phyloP scores from a whole-genome alignment of 106 monocot genomes.

The Xerophyta viscosa region DNA sequence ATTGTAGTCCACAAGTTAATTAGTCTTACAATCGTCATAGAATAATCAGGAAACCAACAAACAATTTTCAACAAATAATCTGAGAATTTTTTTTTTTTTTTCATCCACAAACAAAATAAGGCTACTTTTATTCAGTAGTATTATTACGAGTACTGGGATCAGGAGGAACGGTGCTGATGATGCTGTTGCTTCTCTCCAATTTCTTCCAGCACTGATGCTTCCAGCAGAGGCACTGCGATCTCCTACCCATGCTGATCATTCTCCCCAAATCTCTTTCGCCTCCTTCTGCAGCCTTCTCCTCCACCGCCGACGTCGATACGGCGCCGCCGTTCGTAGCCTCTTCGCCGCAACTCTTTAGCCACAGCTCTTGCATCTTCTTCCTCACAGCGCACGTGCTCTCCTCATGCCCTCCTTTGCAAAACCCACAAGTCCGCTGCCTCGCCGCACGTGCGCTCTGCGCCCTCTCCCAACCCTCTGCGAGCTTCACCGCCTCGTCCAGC shows the following conservation, averaged over 20 bases:
- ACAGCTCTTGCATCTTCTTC: conserved; percentile 62
- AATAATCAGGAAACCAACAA: no score
- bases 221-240: conserved; percentile 29
- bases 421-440: conserved; percentile 41
- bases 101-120: no score
- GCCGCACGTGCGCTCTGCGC: conserved; percentile 21
- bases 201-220: conserved; percentile 65
- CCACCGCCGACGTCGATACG: neutral
- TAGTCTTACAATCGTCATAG: no score
- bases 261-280: conserved; percentile 14
- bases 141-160: neutral
- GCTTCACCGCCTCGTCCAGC: conserved; percentile 50
- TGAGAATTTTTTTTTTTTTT: no score
- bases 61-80: no score
- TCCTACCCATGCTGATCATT: conserved; percentile 17
- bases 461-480: conserved; percentile 58
- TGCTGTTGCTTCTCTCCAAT: conserved; percentile 16
- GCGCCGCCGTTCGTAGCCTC: neutral
- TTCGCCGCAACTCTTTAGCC: conserved; percentile 18
- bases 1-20: no score
- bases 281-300: conserved; percentile 6
- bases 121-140: no score
- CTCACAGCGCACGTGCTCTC: conserved; percentile 44
- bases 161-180: neutral
- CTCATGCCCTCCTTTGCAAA: conserved; percentile 54